These are phyloP conservation scores for Globisporangium recalcitrans DNA, from an alignment of 352 stramenopile genomes.

Conservation along the genomic window DNA sequence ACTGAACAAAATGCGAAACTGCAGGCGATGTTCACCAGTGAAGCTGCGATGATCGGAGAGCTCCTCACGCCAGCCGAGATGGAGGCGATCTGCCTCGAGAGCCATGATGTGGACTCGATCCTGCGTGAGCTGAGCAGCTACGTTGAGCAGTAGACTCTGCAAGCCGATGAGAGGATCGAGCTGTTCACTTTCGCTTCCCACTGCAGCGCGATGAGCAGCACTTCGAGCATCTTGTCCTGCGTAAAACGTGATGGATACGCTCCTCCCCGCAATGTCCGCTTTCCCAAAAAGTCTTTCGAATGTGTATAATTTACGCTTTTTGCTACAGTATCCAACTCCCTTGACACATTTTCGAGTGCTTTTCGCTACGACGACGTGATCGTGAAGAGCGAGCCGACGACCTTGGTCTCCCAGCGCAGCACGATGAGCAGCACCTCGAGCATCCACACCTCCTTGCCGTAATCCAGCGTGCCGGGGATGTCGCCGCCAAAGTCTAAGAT, in stretches of 20 bases:
- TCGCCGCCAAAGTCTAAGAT: conserved; percentile 48
- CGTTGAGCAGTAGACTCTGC: no score
- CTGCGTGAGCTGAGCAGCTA: conserved; percentile 16
- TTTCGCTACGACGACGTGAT: conserved; percentile 6
- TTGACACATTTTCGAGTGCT: no score
- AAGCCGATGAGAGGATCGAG: conserved; percentile 28
- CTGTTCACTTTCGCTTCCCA: conserved; percentile 52
- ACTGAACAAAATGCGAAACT: conserved; percentile 31
- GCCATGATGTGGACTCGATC: conserved; percentile 34
- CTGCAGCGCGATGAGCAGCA: conserved; percentile 50
- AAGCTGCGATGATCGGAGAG: background rate
- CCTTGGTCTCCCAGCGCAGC: conserved; percentile 48
- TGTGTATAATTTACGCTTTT: background rate
- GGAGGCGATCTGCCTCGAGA: conserved; percentile 41
- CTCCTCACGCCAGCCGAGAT: conserved; percentile 32
- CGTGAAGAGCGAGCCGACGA: conserved; percentile 38
- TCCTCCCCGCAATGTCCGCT: background rate
- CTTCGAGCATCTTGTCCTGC: conserved; percentile 70
- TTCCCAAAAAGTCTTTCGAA: background rate
- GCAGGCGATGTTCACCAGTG: conserved; percentile 10
- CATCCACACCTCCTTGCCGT: conserved; percentile 30
- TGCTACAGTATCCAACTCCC: background rate
- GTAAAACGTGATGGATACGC: no score
- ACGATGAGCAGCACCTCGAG: conserved; percentile 55
- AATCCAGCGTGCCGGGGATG: conserved; percentile 30